Evolutionary conservation across 805 yeast species (phyloP), one percentile per base, ranked within the genome.

Genomic region (Lipomyces mesembrius): DNA sequence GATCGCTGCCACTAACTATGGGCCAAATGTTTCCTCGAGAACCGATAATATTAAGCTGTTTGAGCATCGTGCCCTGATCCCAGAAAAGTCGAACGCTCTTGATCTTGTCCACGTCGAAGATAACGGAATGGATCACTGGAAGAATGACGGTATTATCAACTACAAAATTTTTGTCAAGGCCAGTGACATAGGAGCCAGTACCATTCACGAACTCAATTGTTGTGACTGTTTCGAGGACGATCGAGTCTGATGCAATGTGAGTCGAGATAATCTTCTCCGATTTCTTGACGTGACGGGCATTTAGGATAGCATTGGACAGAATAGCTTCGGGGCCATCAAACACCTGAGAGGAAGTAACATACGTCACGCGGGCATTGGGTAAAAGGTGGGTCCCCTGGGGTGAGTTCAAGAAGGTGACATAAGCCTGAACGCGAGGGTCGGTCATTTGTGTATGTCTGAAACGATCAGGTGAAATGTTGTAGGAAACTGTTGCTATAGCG

Each of bases 1-100:
- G 75, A 27, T 72, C 72, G 14, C 61, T 39, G 43, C 75, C 76
- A 35, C 46, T 55, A 59, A 56, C 65, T 20, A 74, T 74, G 4
- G 76, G 76, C 76, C 76, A 74, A 37, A 68, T 65, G 57, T 74
- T 74, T 14, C 76, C 76, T 20, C 76, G 67, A n/a, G 70, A 22
- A n/a, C 76, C 76, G 56, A 74, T 74, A 53, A 74, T 69, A 59
- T 73, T 73, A 56, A 74, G 62, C 67, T 74, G 74, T 66, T 74
- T 74, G 32, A 74, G 71, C 56, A 74, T 62, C 2, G 75, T 62
- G 8, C 69, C 74, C 68, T 74, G 75, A 58, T 74, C 76, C 76
- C 77, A 74, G 54, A 65, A 60, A 29, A 67, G 58, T 55, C 71
- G 53, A 46, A 74, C 66, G 34, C 69, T 55, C 27, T 65, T 55